These are phyloP conservation scores for Periconia sp. DNA, from an alignment of 2,329 filamentous ascomycete genomes.

Conservation along the genomic window DNA sequence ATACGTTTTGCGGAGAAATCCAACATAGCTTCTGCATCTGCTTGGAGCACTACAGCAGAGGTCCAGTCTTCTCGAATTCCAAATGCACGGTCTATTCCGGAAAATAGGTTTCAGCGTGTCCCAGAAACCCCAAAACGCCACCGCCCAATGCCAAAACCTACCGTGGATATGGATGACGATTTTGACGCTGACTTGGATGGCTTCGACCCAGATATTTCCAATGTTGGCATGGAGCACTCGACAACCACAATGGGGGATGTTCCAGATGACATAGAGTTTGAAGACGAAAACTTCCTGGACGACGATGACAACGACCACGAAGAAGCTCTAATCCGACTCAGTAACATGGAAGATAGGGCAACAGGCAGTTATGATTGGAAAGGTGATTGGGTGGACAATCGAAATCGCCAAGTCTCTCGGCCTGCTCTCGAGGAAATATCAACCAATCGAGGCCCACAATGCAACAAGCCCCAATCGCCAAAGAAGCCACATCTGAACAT, in stretches of 20 bases:
- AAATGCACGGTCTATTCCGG: constrained; percentile 3
- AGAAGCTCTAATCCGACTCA: constrained; percentile 44
- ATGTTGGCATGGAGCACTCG: background rate
- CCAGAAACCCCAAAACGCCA: constrained; percentile 27
- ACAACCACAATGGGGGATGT: constrained; percentile 22
- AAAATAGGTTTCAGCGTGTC: constrained; percentile 21
- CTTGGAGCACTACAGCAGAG: constrained; percentile 4
- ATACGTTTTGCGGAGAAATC: constrained; percentile 29
- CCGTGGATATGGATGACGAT: constrained; percentile 20
- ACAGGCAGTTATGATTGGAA: constrained; percentile 30
- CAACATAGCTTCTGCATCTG: constrained; percentile 15
- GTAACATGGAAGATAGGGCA: constrained; percentile 45
- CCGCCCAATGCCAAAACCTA: constrained; percentile 4
- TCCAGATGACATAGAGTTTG: constrained; percentile 26
- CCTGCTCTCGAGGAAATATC: constrained; percentile 38
- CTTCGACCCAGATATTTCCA: constrained; percentile 22
- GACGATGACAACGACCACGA: constrained; percentile 32
- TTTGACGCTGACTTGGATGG: constrained; percentile 32
- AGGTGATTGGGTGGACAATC: constrained; percentile 21
- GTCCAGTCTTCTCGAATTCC: background rate
- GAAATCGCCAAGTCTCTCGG: constrained; percentile 14
- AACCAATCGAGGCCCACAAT: constrained; percentile 18
- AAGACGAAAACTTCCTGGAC: constrained; percentile 16
- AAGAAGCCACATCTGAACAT: constrained; percentile 29
- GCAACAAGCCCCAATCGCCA: constrained; percentile 23